phyloP scores from a whole-genome alignment of 306 rosid genomes.

The Cercis canadensis region DNA sequence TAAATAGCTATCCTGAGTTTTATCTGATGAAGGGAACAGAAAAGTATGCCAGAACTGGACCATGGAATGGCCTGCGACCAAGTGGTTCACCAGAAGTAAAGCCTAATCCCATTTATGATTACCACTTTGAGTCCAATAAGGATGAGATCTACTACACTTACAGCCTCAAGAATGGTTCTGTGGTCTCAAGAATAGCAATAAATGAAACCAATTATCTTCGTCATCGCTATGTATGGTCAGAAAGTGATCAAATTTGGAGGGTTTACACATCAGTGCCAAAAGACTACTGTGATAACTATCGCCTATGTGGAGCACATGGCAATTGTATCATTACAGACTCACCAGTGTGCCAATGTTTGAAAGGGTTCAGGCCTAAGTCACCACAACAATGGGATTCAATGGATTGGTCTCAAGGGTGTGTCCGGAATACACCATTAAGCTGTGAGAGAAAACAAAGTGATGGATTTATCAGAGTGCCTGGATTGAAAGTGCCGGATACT shows the following conservation, averaged over 20 bases:
- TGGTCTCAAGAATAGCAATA: neutral
- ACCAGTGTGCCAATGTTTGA: conserved; percentile 35
- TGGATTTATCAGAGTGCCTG: neutral
- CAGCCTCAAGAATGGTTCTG: neutral
- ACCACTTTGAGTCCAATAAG: conserved; percentile 7
- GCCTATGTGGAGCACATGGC: conserved; percentile 25
- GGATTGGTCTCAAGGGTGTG: conserved; percentile 26
- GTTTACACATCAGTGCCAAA: neutral
- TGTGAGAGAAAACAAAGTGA: no score
- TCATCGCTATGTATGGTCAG: conserved; percentile 20
- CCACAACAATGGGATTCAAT: conserved; percentile 7
- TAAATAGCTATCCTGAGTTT: conserved; percentile 1
- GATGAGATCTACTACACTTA: conserved; percentile 18
- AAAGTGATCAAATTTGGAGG: neutral
- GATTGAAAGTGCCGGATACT: conserved; percentile 42
- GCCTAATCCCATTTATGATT: conserved; percentile 19
- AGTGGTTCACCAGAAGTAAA: conserved; percentile 25
- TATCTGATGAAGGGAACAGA: conserved; percentile 8
- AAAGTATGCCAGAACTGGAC: conserved; percentile 25
- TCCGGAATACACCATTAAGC: neutral
- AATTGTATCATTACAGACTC: conserved; percentile 6
- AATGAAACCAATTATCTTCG: neutral
- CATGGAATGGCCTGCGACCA: conserved; percentile 38
- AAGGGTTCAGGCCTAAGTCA: conserved; percentile 27
- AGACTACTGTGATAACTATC: neutral